Base-by-base conservation (phyloP, 441 rosid species). In the Erodium moschatum region DNA sequence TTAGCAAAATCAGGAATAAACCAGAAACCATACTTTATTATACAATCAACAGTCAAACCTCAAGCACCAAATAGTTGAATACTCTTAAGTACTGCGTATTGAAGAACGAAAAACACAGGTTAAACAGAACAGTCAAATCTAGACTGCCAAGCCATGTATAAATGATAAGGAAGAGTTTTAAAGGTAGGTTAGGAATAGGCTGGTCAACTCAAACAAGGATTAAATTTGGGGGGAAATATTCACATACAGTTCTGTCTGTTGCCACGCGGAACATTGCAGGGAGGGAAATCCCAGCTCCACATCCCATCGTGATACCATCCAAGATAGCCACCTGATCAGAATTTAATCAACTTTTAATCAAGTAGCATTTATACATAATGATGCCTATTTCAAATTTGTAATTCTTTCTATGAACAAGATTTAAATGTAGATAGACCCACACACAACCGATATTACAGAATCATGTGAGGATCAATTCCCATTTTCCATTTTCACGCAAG, bases 181-280 rank as follows among this genome's bases (percentile, higher is more conserved):
- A 60, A 18, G 31, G 64, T 19, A 21, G 11, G 31, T 60, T 12
- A 50, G 58, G 18, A n/a, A 29, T 29, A 29, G 3, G 31, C 4
- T 29, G 31, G 31, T 29, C 58, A 50, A 13, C 58, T 50, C 18
- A n/a, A 52, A 6, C n/a, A 9, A 5, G 54, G 10, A 12, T 18
- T 42, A 35, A 66, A 42, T 2, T 38, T 60, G 31, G 31, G 31
- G 48, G 71, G 81, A 24, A 75, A 67, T 40, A 73, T 75, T 56
- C 67, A 85, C 95, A 63, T 86, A 94, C 97, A 68, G 99, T 89
- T 85, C 81, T 89, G 73, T 91, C 89, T 42, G 97, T 94, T 64
- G 85, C 97, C 62, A 94, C 76, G 20, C 82, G 85, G 72, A 89
- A 91, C 96, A 88, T 91, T 81, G 97, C 94, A 1, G 90, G 92